Evolutionary conservation across 805 yeast species (phyloP), one percentile per base, ranked within the genome.

Genomic region (Blastobotrys americana): DNA sequence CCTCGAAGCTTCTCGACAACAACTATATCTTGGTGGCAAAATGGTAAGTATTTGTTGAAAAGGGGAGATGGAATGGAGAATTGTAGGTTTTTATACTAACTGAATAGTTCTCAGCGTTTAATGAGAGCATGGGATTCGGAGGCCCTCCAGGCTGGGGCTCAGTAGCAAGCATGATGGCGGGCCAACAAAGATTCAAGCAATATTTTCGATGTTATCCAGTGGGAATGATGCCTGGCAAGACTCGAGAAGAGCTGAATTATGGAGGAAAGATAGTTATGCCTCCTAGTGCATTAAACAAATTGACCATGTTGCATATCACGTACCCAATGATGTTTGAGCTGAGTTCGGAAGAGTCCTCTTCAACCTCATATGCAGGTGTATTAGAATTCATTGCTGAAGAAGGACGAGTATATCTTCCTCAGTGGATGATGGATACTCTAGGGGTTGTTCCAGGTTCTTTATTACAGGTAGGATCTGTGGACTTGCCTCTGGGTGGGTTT

Each of bases 251-350:
- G 49, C 82, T 94, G 41, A 88, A 93, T 58, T 90, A 67, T 65
- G 97, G 98, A 9, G 99, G 99, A 51, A 93, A 93, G 68, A 87
- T 93, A 44, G 88, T 90, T 51, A 64, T 93, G 41, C 99, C 99
- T 3, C 93, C 95, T 18, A 84, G 95, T 33, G 93, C 97, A 0
- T 73, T 93, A 51, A 84, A 82, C 61, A 87, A 84, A 60, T 72
- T 93, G 47, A 66, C 96, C 3, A 84, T 85, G 85, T 69, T 93
- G 34, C 90, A 89, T 59, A 87, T 93, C 47, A 72, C 96, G 54
- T 93, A 93, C 58, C 99, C 99, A 0, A 93, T 93, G 99, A 71
- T 93, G 40, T 93, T 93, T 59, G 84, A 83, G 61, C 66, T 93
- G 34, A 69, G 71, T 27, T 83, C 84, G 44, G 94, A 82, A 54